phyloP scores from a whole-genome alignment of 306 rosid genomes.

The Ziziphus jujuba region DNA sequence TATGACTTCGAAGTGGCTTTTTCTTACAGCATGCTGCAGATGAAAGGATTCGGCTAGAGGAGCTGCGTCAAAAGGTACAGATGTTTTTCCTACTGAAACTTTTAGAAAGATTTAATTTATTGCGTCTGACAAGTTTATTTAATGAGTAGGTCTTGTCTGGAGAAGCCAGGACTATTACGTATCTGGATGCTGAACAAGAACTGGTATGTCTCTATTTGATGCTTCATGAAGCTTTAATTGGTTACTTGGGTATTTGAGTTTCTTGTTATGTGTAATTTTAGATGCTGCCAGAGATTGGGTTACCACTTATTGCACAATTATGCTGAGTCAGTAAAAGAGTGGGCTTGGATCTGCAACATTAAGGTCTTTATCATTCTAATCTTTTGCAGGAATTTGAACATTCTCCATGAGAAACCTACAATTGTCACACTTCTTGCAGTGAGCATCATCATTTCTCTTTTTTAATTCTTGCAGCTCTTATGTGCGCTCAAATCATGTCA shows the following conservation, averaged over 20 bases:
- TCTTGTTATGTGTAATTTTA: constrained; percentile 34
- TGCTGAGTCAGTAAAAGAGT: constrained; percentile 59
- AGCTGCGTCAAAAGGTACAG: constrained; percentile 79
- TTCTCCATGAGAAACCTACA: constrained; percentile 61
- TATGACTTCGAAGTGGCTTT: constrained; percentile 27
- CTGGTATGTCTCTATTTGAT: constrained; percentile 56
- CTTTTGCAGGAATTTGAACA: constrained; percentile 71
- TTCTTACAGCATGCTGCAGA: constrained; percentile 89
- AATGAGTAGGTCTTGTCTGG: constrained; percentile 70
- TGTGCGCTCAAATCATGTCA: not conserved
- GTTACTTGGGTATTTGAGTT: constrained; percentile 20
- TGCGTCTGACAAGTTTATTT: constrained; percentile 27
- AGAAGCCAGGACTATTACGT: constrained; percentile 66
- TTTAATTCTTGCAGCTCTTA: not conserved
- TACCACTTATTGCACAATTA: constrained; percentile 76
- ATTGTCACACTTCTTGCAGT: constrained; percentile 67
- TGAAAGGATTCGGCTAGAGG: constrained; percentile 91
- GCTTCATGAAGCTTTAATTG: constrained; percentile 25
- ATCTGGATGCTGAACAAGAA: constrained; percentile 73
- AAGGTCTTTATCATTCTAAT: constrained; percentile 19
- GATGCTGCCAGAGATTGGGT: constrained; percentile 82
- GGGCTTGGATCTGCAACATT: constrained; percentile 96
- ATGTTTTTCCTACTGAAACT: constrained; percentile 18
- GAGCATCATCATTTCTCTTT: constrained; percentile 17
- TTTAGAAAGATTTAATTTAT: constrained; percentile 18